Conservation (phyloP, 2,329 filamentous ascomycete genomes). For the Sphaerulina musiva region DNA sequence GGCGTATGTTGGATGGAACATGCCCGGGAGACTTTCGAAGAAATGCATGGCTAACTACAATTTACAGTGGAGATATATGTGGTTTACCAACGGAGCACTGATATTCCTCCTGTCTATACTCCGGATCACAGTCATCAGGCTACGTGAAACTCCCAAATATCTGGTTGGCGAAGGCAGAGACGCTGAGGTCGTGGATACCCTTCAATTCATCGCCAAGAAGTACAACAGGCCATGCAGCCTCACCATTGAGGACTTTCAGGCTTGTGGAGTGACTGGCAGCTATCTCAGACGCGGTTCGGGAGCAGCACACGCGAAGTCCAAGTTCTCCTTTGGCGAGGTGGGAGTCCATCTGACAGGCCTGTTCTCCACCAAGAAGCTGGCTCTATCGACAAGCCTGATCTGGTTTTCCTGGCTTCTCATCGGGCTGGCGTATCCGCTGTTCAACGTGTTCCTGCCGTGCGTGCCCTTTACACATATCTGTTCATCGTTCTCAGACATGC, state of each 20-base stretch:
- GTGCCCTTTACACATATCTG: no score
- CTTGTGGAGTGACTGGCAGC: slow-evolving; percentile 37
- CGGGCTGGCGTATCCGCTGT: slow-evolving; percentile 60
- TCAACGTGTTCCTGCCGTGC: slow-evolving; percentile 62
- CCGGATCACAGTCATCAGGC: slow-evolving; percentile 49
- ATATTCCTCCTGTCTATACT: slow-evolving; percentile 50
- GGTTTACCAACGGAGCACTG: slow-evolving; percentile 48
- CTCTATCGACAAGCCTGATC: slow-evolving; percentile 56
- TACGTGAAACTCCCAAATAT: slow-evolving; percentile 54
- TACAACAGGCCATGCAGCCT: slow-evolving; percentile 50
- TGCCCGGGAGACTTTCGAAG: no score
- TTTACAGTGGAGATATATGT: slow-evolving; percentile 49
- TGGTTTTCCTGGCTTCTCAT: slow-evolving; percentile 56
- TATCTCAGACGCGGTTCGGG: slow-evolving; percentile 19
- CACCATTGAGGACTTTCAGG: slow-evolving; percentile 45
- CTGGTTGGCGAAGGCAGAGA: slow-evolving; percentile 50
- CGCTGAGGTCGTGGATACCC: slow-evolving; percentile 44
- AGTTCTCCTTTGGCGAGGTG: slow-evolving; percentile 38
- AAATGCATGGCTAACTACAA: no score
- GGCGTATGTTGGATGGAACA: slow-evolving; percentile 28
- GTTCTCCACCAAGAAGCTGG: slow-evolving; percentile 56
- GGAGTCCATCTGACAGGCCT: slow-evolving; percentile 57
- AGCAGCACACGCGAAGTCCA: slow-evolving; percentile 27
- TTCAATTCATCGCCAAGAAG: slow-evolving; percentile 47
- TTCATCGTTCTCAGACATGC: no score